Evolutionary conservation across 1,284 basidiomycete genomes (phyloP), one percentile per base, ranked within the genome.

Genomic region (Blastosporella zonata): DNA sequence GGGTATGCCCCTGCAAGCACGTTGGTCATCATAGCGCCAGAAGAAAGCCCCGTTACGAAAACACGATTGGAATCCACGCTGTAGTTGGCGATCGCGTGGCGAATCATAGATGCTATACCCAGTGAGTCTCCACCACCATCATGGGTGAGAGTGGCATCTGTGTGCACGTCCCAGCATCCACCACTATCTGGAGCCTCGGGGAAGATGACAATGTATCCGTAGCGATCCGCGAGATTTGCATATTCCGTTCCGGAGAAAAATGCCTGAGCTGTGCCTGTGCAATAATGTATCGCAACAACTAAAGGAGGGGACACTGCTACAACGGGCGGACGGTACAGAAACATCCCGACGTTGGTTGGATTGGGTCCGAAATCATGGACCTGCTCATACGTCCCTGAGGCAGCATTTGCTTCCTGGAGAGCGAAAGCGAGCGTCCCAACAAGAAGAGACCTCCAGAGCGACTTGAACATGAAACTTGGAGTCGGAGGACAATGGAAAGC

Each of bases 1-100:
- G 78, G 78, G 62, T 82, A 82, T 2, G 75, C 71, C 23, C 75
- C 78, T 29, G 64, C 62, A 17, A 79, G 66, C 15, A 80, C 78
- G 56, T 73, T 75, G 38, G 78, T 79, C 78, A 81, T 80, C 78
- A 81, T 81, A 6, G 77, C 78, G 28, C 78, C 78, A n/a, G 76
- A 79, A 5, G 73, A 75, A 2, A 71, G 70, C 13, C 79, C 78
- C 29, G 73, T 75, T 28, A 68, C 71, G 59, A 73, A 79, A 45
- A 79, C 77, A 29, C 66, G 65, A 33, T 53, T 56, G 2, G 72
- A 28, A 54, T 79, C 71, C 38, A 77, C 75, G 23, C 69, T 69
- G 53, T 68, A 78, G 59, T 68, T 77, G 20, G 62, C 41, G 45
- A 79, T 76, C 17, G 78, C 73, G 58, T 72, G 79, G 35, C 69